phyloP scores from a whole-genome alignment of 1,139 yeast genomes.

The Pichia sp. region DNA sequence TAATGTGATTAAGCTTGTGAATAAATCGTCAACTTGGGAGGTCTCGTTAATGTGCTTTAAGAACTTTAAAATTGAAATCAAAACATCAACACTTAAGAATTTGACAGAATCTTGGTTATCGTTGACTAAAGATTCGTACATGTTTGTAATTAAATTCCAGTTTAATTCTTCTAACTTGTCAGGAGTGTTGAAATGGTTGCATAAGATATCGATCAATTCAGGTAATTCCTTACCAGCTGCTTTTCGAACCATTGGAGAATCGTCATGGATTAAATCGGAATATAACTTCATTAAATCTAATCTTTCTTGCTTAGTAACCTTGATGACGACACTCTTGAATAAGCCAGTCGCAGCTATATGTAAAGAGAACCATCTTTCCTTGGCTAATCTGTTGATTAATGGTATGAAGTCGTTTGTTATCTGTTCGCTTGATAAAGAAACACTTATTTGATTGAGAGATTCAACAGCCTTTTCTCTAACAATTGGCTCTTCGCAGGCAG shows the following conservation, averaged over 20 bases:
- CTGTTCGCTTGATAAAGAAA: conserved; percentile 64
- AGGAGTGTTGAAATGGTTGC: conserved; percentile 33
- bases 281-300: conserved; percentile 65
- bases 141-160: conserved; percentile 73
- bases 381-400: conserved; percentile 72
- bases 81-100: conserved; percentile 82
- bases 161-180: conserved; percentile 36
- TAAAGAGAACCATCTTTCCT: conserved; percentile 94
- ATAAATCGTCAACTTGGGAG: conserved; percentile 59
- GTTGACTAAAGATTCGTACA: conserved; percentile 76
- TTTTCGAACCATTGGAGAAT: conserved; percentile 97
- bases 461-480: conserved; percentile 95
- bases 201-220: conserved; percentile 56
- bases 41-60: conserved; percentile 55
- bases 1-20: conserved; percentile 61
- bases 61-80: conserved; percentile 68
- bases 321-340: conserved; percentile 66
- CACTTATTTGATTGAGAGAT: conserved; percentile 72
- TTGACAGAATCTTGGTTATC: conserved; percentile 97
- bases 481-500: conserved; percentile 96
- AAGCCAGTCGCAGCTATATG: conserved; percentile 93
- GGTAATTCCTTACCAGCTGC: conserved; percentile 91
- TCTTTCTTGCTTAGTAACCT: conserved; percentile 54
- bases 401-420: conserved; percentile 68
- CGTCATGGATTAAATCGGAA: conserved; percentile 76